phyloP scores from a whole-genome alignment of 345 rosid genomes.

The Leavenworthia alabamica region DNA sequence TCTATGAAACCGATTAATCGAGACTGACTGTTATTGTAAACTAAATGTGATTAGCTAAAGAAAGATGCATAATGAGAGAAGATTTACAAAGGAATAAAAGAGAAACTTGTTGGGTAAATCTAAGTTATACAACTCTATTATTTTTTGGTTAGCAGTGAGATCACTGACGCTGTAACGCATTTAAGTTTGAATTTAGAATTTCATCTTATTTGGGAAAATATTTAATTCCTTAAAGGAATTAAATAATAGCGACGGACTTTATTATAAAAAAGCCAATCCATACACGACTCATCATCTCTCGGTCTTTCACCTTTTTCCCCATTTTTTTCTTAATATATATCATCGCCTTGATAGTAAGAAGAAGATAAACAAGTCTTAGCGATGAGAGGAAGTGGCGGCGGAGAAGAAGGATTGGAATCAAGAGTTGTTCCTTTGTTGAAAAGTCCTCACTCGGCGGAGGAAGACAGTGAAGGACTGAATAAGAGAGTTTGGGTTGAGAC shows the following conservation, averaged over 20 bases:
- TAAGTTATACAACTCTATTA: neutral
- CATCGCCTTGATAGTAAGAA: neutral
- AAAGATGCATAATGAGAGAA: neutral
- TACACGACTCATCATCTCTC: conserved; percentile 5
- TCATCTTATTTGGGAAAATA: neutral
- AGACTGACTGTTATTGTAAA: neutral
- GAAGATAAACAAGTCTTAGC: neutral
- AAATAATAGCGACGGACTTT: neutral
- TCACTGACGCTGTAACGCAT: conserved; percentile 17
- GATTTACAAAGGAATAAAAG: neutral
- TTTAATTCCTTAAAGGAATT: neutral
- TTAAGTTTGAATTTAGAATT: neutral
- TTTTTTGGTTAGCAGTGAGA: conserved; percentile 19
- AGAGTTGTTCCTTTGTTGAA: conserved; percentile 15
- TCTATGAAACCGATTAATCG: neutral
- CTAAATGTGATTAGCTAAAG: neutral
- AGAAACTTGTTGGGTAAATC: neutral
- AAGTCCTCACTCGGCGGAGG: conserved; percentile 16
- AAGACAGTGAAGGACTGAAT: conserved; percentile 26
- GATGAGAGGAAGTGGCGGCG: conserved; percentile 21
- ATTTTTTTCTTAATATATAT: neutral
- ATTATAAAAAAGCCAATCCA: conserved; percentile 7
- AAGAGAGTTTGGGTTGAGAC: conserved; percentile 61
- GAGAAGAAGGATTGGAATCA: conserved; percentile 16
- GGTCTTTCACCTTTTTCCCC: neutral